These are phyloP conservation scores for Huntiella moniliformis DNA, from an alignment of 2,329 filamentous ascomycete species.

Conservation along the genomic window DNA sequence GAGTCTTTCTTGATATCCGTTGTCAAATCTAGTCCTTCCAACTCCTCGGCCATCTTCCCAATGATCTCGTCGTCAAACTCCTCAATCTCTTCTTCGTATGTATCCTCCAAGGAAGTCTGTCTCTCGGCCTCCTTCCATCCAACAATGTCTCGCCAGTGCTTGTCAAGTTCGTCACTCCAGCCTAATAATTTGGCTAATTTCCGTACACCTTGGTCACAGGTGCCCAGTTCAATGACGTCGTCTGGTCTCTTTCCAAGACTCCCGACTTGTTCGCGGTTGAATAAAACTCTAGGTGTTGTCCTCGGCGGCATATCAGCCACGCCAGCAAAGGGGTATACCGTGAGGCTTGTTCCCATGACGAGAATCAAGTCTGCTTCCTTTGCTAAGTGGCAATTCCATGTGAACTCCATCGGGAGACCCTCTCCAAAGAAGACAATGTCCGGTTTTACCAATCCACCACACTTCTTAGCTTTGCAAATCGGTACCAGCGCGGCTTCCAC, in stretches of 20 bases:
- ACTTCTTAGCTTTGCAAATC: conserved; percentile 40
- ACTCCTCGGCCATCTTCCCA: conserved; percentile 20
- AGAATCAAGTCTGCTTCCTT: conserved; percentile 55
- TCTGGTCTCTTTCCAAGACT: conserved; percentile 58
- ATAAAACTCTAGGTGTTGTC: conserved; percentile 55
- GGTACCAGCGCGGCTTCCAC: conserved; percentile 53
- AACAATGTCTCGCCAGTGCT: conserved; percentile 50
- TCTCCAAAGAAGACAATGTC: conserved; percentile 93
- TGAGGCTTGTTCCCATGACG: conserved; percentile 74
- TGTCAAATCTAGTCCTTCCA: conserved; percentile 20
- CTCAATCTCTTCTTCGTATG: conserved; percentile 17
- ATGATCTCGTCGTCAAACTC: conserved; percentile 26
- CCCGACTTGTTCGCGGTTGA: conserved; percentile 75
- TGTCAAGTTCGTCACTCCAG: conserved; percentile 71
- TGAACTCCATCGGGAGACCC: conserved; percentile 27
- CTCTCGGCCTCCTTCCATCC: conserved; percentile 38
- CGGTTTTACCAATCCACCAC: conserved; percentile 70
- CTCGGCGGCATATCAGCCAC: conserved; percentile 47
- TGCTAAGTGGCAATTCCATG: conserved; percentile 25
- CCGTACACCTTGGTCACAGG: conserved; percentile 67
- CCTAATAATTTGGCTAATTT: conserved; percentile 63
- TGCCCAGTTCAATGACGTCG: conserved; percentile 66
- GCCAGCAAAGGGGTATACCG: conserved; percentile 74
- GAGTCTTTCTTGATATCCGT: conserved; percentile 12
- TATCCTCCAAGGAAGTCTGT: conserved; percentile 21